Percentiles rank a stretch among this genome's conserved stretches.
These are phyloP conservation scores for Candida ponderosae DNA, from an alignment of 805 yeast species.

Conservation along the genomic window DNA sequence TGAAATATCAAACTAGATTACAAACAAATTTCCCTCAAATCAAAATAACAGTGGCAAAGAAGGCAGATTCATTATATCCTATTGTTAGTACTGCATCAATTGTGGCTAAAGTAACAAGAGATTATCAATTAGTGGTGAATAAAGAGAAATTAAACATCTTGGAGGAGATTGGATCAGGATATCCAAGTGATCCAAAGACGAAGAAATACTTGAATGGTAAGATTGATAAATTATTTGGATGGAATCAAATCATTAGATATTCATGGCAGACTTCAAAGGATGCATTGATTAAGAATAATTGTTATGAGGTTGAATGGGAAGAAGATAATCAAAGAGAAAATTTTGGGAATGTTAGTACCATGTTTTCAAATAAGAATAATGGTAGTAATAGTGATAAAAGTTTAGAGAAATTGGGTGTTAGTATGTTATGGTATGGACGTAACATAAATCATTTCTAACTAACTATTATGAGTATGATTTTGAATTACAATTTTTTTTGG, in stretches of 20 bases:
- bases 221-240: constrained; percentile 75
- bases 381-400: neutral
- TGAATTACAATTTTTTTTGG: no score
- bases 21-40: constrained; percentile 59
- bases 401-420: constrained; percentile 13
- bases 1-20: constrained; percentile 69
- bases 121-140: constrained; percentile 40
- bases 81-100: constrained; percentile 92
- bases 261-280: constrained; percentile 94
- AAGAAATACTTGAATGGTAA: constrained; percentile 58
- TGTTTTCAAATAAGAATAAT: constrained; percentile 6
- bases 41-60: constrained; percentile 78
- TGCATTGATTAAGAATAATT: constrained; percentile 45
- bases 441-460: constrained; percentile 9
- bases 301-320: constrained; percentile 53
- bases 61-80: constrained; percentile 90
- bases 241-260: constrained; percentile 71
- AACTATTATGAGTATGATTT: constrained; percentile 1
- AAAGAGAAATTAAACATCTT: constrained; percentile 20
- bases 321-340: constrained; percentile 28
- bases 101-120: constrained; percentile 95
- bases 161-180: constrained; percentile 73
- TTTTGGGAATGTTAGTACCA: constrained; percentile 14
- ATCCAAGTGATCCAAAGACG: constrained; percentile 90
- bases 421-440: constrained; percentile 21